Conservation (phyloP, 2,329 filamentous ascomycete species). For the Botryosphaeria dothidea region DNA sequence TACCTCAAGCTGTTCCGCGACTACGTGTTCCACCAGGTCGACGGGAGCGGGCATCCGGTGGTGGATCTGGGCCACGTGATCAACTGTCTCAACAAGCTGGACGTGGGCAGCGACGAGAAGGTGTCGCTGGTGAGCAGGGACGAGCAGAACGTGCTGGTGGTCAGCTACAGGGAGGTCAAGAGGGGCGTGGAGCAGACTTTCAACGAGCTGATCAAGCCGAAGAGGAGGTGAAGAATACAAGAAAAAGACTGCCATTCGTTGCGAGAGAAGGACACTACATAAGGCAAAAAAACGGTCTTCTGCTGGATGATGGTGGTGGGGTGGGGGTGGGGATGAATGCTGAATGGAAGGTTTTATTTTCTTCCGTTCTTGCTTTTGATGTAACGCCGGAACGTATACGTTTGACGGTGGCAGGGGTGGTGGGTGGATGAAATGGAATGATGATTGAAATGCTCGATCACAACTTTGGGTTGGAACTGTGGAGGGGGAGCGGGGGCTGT, state of each 20-base stretch:
- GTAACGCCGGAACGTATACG: background rate
- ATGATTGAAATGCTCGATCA: background rate
- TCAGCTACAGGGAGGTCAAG: slow-evolving; percentile 88
- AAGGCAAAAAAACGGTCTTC: no score
- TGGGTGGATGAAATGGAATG: background rate
- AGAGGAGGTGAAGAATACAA: slow-evolving; percentile 10
- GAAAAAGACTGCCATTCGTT: background rate
- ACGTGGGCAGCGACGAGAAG: slow-evolving; percentile 84
- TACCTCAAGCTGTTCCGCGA: slow-evolving; percentile 93
- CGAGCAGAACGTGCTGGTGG: slow-evolving; percentile 83
- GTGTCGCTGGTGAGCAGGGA: slow-evolving; percentile 85
- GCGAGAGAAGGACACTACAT: no score
- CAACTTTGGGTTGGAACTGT: background rate
- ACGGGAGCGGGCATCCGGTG: slow-evolving; percentile 78
- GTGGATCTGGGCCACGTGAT: slow-evolving; percentile 88
- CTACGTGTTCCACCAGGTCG: slow-evolving; percentile 96
- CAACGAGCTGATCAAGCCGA: slow-evolving; percentile 54
- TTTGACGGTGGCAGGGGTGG: background rate
- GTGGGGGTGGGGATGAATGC: no score
- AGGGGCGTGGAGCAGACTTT: slow-evolving; percentile 62
- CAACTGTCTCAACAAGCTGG: slow-evolving; percentile 84
- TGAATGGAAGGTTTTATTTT: background rate
- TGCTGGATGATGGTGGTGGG: background rate
- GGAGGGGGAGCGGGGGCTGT: background rate
- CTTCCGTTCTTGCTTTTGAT: background rate